Percentiles rank a stretch among this genome's conserved stretches.
Conservation (phyloP, 1,139 yeast genomes). For the Taiozyma sp. region DNA sequence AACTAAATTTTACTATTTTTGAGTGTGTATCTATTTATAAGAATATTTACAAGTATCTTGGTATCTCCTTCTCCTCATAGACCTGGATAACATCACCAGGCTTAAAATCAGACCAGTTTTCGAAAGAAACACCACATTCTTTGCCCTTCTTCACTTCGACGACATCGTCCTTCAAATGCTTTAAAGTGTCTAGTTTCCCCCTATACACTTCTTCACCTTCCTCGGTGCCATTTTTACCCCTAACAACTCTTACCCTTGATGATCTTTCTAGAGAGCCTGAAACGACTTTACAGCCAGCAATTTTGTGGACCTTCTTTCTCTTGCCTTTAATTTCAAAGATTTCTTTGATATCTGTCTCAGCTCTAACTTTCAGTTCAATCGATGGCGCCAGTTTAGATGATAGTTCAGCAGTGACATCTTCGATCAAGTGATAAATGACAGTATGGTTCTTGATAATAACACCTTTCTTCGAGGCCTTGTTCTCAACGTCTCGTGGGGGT, state of each 20-base stretch:
- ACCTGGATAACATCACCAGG: slow-evolving; percentile 75
- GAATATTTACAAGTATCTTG: slow-evolving; percentile 51
- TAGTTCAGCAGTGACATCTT: slow-evolving; percentile 68
- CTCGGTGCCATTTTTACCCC: slow-evolving; percentile 29
- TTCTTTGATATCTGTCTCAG: slow-evolving; percentile 67
- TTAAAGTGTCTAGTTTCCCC: slow-evolving; percentile 71
- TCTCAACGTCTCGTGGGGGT: slow-evolving; percentile 57
- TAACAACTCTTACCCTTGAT: slow-evolving; percentile 55
- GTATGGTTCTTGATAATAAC: slow-evolving; percentile 65
- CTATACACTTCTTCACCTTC: slow-evolving; percentile 44
- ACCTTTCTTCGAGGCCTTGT: slow-evolving; percentile 52
- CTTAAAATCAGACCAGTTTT: slow-evolving; percentile 61
- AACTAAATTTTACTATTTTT: neutral
- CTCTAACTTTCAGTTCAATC: slow-evolving; percentile 59
- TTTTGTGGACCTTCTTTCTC: slow-evolving; percentile 44
- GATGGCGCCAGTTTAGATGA: slow-evolving; percentile 60
- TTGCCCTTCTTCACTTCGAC: slow-evolving; percentile 74
- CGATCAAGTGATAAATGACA: slow-evolving; percentile 83
- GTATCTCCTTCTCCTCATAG: slow-evolving; percentile 63
- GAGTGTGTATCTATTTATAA: neutral
- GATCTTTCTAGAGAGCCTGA: slow-evolving; percentile 63
- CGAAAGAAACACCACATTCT: slow-evolving; percentile 86
- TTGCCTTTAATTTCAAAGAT: slow-evolving; percentile 60
- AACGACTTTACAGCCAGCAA: slow-evolving; percentile 88
- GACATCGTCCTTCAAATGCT: slow-evolving; percentile 79